Evolutionary conservation across 352 stramenopile species (phyloP).

Genomic region (Peronospora farinosa): DNA sequence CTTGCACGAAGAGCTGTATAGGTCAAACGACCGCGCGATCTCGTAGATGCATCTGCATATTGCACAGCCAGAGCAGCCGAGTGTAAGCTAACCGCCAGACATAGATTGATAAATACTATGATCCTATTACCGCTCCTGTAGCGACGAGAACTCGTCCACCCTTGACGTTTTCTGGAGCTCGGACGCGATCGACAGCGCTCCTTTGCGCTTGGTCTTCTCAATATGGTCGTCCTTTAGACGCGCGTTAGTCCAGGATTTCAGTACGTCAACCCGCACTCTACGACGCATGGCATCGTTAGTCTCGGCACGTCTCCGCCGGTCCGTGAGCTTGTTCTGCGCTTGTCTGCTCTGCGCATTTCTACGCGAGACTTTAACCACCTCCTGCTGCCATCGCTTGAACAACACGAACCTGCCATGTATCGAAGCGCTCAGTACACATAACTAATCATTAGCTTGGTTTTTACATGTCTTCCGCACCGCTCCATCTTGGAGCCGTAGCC

Average conservation of each 20-base stretch:
- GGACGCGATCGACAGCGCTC: conserved; percentile 50
- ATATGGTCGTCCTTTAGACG: conserved; percentile 71
- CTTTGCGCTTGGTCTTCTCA: conserved; percentile 58
- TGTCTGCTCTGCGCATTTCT: conserved; percentile 48
- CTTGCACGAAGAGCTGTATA: conserved; percentile 51
- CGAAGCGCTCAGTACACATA: background rate
- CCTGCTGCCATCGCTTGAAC: conserved; percentile 52
- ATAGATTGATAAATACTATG: background rate
- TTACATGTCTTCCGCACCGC: conserved; percentile 25
- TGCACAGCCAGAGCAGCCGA: background rate
- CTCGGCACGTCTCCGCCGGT: conserved; percentile 38
- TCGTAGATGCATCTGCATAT: conserved; percentile 55
- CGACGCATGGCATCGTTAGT: conserved; percentile 42
- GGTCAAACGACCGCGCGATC: conserved; percentile 68
- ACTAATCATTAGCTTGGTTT: background rate
- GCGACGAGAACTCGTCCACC: conserved; percentile 32
- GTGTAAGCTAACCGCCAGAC: background rate
- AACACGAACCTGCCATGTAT: conserved; percentile 47
- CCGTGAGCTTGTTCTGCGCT: conserved; percentile 30
- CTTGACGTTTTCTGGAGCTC: conserved; percentile 46
- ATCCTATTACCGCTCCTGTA: conserved; percentile 48
- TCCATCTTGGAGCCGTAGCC: conserved; percentile 71
- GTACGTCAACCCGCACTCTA: conserved; percentile 62
- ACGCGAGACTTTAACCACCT: conserved; percentile 42
- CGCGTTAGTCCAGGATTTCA: conserved; percentile 63